Evolutionary conservation across 345 rosid species (phyloP).

Genomic region (Sisymbrium irio): DNA sequence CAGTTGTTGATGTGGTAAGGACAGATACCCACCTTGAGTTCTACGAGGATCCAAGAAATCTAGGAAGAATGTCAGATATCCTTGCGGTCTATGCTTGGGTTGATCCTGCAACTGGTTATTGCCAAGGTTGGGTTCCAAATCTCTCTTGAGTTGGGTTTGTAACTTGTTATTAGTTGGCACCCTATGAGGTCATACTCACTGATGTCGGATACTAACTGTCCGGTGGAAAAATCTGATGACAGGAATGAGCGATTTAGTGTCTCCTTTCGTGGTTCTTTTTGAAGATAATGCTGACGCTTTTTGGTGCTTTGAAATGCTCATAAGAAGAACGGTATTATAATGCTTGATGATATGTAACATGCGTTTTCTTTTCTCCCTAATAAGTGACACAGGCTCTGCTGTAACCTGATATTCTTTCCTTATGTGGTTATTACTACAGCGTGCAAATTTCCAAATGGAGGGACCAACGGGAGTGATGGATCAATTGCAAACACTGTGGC

Average conservation of each 20-base stretch:
- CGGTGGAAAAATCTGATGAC: slow-evolving; percentile 29
- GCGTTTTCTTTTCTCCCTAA: not conserved
- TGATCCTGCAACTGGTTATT: slow-evolving; percentile 84
- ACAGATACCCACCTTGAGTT: slow-evolving; percentile 80
- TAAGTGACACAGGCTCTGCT: slow-evolving; percentile 3
- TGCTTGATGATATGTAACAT: not conserved
- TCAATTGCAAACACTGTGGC: slow-evolving; percentile 72
- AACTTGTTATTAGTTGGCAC: not conserved
- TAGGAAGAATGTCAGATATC: slow-evolving; percentile 82
- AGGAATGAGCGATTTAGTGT: slow-evolving; percentile 86
- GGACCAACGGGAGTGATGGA: slow-evolving; percentile 83
- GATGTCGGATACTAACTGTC: not conserved
- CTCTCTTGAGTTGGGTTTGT: not conserved
- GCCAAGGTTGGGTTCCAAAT: slow-evolving; percentile 72
- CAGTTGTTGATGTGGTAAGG: slow-evolving; percentile 86
- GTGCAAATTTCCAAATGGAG: slow-evolving; percentile 68
- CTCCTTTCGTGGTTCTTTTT: slow-evolving; percentile 74
- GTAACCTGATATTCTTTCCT: slow-evolving; percentile 14
- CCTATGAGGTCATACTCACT: not conserved
- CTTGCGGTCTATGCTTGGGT: slow-evolving; percentile 91
- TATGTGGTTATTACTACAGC: slow-evolving; percentile 39
- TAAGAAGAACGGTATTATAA: slow-evolving; percentile 68
- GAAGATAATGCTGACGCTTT: slow-evolving; percentile 84
- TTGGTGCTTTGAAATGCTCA: slow-evolving; percentile 92
- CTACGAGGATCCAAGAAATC: slow-evolving; percentile 59